Base-by-base conservation (phyloP, 192 early-diverging fungal species). In the Chytriomyces sp. region DNA sequence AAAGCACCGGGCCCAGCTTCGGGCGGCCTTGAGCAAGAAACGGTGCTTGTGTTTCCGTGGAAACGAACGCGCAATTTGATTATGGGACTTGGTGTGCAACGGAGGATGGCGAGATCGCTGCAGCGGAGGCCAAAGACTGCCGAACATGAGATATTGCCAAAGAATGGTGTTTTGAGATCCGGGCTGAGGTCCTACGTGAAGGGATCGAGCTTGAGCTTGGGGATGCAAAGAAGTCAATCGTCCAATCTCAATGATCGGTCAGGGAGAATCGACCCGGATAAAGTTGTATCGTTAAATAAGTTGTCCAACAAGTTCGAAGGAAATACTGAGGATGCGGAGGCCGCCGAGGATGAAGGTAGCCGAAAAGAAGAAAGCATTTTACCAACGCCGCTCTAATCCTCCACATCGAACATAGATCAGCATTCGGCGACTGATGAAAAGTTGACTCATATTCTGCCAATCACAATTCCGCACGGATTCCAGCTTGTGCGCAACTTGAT, bases 401-500 rank as follows among this genome's bases (percentile, higher is more conserved):
- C 26, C 2, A n/a, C 13, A n/a, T 24, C n/a, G 20, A 64, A 28
- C 63, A 24, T 7, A 26, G 16, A 35, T 35, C 35, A 35, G 35
- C 35, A 35, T 1, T 35, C 35, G 35, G 35, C 35, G 1, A 35
- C 35, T 35, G 71, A 61, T 45, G 53, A 44, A 20, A 69, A 53
- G 7, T 45, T 24, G 6, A 20, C 67, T n/a, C 79, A 35, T 7
- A 45, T 82, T 11, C 65, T 84, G 16, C 67, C 74, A 6, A 80
- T 77, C 24, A 81, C 77, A 10, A 84, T 88, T 35, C 82, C 86
- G 0, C 79, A 81, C 59, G 86, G 86, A 13, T 88, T 86, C 67
- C 86, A 86, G 63, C 72, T 77, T n/a, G 26, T 79, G 61, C 77
- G 83, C 5, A 74, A 20, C 8, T 60, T 86, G 18, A 28, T 75